Evolutionary conservation across 257 asterid species (phyloP), one percentile per base, ranked within the genome.

Genomic region (Paulownia fortunei): DNA sequence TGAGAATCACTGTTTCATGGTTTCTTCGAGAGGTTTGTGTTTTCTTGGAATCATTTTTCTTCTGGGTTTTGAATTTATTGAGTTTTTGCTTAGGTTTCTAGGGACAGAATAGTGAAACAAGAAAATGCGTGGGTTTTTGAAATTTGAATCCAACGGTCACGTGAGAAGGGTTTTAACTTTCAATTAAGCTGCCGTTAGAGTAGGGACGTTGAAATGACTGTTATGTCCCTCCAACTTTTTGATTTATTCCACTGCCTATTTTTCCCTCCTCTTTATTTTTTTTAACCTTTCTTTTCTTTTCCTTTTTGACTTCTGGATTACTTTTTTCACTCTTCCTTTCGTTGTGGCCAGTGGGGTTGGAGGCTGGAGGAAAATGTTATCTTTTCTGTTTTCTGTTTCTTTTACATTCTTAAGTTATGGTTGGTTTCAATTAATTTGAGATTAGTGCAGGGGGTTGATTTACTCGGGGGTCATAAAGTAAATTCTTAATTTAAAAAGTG

Each of bases 131-230:
- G 18, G 18, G 6, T 24, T 73, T 84, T 70, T 19, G 68, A 82
- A 85, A 6, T 82, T 85, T 82, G 86, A 85, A 82, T 80, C 67
- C 9, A 85, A 85, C 83, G 84, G 86, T 78, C 83, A 51, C 3
- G 24, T 30, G 23, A 0, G 41, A 18, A 21, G 23, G 37, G 27
- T 74, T 74, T 74, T 6, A 63, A 58, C 16, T 51, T n/a, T 51
- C 3, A 18, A 51, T 16, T 51, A 18, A 16, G 23, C 58, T 5
- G 46, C 46, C 21, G 21, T 49, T 3, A 16, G 21, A 47, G 10
- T 12, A n/a, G 32, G 41, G 26, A 55, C 3, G 11, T 71, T 34
- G 4, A 34, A 71, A 71, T 71, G 63, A 70, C 75, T 4, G 10
- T 16, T 51, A 7, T 69, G 62, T 2, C 41, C 39, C 37, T 34